These are phyloP conservation scores for Cyberlindnera mississippiensis DNA, from an alignment of 805 yeast genomes.

Conservation along the genomic window DNA sequence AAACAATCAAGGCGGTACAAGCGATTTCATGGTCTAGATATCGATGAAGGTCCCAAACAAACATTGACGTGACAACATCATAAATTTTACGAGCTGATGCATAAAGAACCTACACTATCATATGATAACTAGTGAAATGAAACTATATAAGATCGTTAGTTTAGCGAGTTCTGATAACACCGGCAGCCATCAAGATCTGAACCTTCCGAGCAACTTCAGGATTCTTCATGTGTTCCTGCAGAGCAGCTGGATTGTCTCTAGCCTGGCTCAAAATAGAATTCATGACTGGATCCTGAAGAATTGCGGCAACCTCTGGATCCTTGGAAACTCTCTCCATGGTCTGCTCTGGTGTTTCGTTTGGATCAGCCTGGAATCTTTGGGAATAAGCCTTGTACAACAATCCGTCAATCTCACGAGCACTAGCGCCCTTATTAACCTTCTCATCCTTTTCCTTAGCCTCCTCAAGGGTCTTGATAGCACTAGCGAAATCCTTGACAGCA, in stretches of 20 bases:
- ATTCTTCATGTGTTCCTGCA: constrained; percentile 96
- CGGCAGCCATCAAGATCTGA: constrained; percentile 89
- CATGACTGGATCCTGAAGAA: constrained; percentile 94
- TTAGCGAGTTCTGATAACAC: constrained; percentile 70
- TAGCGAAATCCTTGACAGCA: constrained; percentile 82
- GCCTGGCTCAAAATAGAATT: constrained; percentile 93
- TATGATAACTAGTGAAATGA: too few relatives aligned
- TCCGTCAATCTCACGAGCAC: constrained; percentile 74
- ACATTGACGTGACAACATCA: too few relatives aligned
- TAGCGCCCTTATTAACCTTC: constrained; percentile 56
- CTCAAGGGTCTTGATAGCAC: constrained; percentile 76
- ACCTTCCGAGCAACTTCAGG: constrained; percentile 89
- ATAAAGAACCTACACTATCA: too few relatives aligned
- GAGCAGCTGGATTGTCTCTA: constrained; percentile 90
- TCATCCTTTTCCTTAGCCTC: constrained; percentile 73
- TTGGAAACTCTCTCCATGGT: constrained; percentile 84
- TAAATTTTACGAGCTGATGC: too few relatives aligned
- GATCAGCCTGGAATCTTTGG: constrained; percentile 76
- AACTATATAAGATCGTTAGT: not conserved
- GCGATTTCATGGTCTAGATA: too few relatives aligned
- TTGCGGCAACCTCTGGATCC: constrained; percentile 91
- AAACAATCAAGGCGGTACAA: too few relatives aligned
- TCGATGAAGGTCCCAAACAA: too few relatives aligned
- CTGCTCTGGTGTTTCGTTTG: constrained; percentile 86
- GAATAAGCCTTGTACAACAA: constrained; percentile 71